Base-by-base conservation (phyloP, 257 asterid genomes). In the Solanum lycopersicoides region DNA sequence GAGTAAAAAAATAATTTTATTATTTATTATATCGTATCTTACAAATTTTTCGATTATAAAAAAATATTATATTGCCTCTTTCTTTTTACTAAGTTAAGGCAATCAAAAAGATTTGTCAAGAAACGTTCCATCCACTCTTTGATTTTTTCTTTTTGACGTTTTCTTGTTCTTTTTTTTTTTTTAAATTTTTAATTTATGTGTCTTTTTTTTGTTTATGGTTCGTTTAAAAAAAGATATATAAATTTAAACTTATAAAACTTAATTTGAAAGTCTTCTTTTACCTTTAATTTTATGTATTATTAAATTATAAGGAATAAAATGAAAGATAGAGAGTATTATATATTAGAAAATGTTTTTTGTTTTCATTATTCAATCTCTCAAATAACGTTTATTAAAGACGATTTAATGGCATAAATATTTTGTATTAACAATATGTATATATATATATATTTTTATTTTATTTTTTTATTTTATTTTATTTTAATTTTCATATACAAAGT, bases 11-110 rank as follows among this genome's bases (percentile, higher is more conserved):
- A 28, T 0, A 1, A 30, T 0, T 6, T 1, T 69, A 69, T 69
- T 30, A 1, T 0, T 1, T 18, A 15, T 30, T 32, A 69, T 0
- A 30, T 0, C 3, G 1, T 14, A 69, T 4, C 1, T 32, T 7
- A 14, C 9, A 16, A 71, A 71, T 2, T 16, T 34, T 4, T 32
- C 0, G 2, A 71, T 71, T 3, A 16, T 15, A 2, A n/a, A 14
- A 76, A 10, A 41, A 41, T 1, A 0, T 21, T 3, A 39, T 39
- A 37, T 7, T 39, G 83, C n/a, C 18, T 23, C 18, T 73, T 39
- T 74, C 82, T 74, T 39, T 73, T 75, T 41, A 39, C 83, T 56
- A 75, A 41, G 34, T 41, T 75, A 41, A 75, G 59, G 28, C 59
- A 75, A 23, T 23, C 13, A 63, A 63, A 56, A 63, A 2, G 0